Conservation (phyloP, 1,284 basidiomycete genomes). For the Sporisorium graminicola region DNA sequence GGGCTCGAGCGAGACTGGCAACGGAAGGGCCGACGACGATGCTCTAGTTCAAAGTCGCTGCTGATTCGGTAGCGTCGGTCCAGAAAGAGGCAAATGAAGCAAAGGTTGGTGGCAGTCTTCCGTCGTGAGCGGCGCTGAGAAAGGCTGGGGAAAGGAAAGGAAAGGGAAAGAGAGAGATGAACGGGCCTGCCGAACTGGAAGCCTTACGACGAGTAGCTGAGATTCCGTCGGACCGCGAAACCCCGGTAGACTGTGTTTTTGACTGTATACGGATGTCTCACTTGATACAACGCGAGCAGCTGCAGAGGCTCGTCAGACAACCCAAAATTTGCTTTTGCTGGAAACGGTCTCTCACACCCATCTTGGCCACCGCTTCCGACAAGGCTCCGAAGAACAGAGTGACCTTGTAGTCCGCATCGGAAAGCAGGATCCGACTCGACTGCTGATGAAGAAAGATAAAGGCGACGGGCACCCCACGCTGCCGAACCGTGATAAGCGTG, state of each 20-base stretch:
- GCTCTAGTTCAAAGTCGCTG: slow-evolving; percentile 11
- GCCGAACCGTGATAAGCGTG: neutral
- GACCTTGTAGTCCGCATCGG: no score
- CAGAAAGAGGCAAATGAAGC: neutral
- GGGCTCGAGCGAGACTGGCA: no score
- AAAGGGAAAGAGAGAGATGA: neutral
- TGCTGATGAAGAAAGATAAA: no score
- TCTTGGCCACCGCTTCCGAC: no score
- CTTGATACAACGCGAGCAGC: no score
- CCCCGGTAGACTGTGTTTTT: neutral
- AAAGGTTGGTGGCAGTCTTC: slow-evolving; percentile 2
- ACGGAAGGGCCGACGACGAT: slow-evolving; percentile 2
- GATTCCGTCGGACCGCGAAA: slow-evolving; percentile 6
- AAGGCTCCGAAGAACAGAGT: no score
- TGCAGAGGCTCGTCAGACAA: no score
- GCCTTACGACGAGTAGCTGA: neutral
- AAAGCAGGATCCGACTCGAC: neutral
- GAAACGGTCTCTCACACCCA: neutral
- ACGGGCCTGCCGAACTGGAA: neutral
- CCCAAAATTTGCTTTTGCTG: no score
- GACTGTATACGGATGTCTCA: neutral
- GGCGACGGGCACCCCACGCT: no score
- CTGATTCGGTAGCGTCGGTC: slow-evolving; percentile 11
- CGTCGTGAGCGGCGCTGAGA: neutral
- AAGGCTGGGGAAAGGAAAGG: neutral